phyloP scores from a whole-genome alignment of 2,329 filamentous ascomycete genomes.

The Arthrobotrys megalospora region DNA sequence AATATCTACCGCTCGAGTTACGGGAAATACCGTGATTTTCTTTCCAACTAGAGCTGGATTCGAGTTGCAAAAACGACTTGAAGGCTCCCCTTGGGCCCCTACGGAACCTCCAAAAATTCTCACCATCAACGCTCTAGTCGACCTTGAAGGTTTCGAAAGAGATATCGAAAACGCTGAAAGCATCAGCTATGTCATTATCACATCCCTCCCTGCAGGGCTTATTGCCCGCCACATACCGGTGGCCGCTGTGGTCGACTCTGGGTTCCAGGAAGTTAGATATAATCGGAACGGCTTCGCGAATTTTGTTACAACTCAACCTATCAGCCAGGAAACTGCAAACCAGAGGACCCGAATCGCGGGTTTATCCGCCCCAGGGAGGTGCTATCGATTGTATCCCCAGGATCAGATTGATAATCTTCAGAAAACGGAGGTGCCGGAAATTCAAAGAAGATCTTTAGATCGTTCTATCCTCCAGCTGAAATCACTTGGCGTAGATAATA shows the following conservation, averaged over 20 bases:
- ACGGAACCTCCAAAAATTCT: not conserved
- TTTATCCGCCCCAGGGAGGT: slow-evolving; percentile 90
- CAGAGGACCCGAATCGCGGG: slow-evolving; percentile 73
- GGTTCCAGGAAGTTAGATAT: slow-evolving; percentile 39
- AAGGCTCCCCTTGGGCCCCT: not conserved
- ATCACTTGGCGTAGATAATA: slow-evolving; percentile 93
- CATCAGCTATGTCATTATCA: slow-evolving; percentile 24
- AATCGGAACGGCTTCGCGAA: slow-evolving; percentile 36
- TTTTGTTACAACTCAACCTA: slow-evolving; percentile 26
- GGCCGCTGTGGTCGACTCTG: slow-evolving; percentile 34
- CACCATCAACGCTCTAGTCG: not conserved
- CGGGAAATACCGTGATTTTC: slow-evolving; percentile 30
- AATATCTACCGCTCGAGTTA: not conserved
- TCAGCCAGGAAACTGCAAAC: slow-evolving; percentile 51
- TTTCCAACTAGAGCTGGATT: slow-evolving; percentile 28
- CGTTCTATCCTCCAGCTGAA: slow-evolving; percentile 92
- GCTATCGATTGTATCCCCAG: slow-evolving; percentile 92
- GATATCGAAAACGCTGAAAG: slow-evolving; percentile 1
- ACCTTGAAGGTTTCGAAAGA: slow-evolving; percentile 20
- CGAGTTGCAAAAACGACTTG: slow-evolving; percentile 26
- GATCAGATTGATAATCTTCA: slow-evolving; percentile 75
- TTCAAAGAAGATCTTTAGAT: slow-evolving; percentile 91
- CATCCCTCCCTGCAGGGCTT: slow-evolving; percentile 34
- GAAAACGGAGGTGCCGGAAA: slow-evolving; percentile 85
- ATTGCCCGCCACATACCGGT: slow-evolving; percentile 32